Conservation (phyloP, 768 basidiomycete genomes). For the Saitozyma podzolica region DNA sequence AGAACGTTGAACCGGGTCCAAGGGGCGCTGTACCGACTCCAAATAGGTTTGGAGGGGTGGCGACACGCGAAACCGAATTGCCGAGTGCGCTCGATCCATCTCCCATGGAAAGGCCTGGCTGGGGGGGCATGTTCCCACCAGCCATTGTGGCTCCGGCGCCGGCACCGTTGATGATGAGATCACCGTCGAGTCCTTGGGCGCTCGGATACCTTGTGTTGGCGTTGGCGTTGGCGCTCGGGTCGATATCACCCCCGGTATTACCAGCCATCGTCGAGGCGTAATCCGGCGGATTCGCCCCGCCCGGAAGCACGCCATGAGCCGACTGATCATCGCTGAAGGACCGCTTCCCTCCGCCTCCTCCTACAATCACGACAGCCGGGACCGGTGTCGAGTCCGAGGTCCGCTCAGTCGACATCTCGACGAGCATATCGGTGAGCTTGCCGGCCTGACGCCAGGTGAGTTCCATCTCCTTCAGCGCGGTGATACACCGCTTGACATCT, state of each 20-base stretch:
- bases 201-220: too few relatives aligned
- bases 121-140: background rate
- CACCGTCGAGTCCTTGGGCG: too few relatives aligned
- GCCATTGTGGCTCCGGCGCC: background rate
- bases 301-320: background rate
- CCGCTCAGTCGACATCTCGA: conserved; percentile 28
- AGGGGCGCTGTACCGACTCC: background rate
- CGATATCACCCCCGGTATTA: background rate
- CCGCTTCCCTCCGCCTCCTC: too few relatives aligned
- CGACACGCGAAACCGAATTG: background rate
- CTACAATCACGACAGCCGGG: background rate
- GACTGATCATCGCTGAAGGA: background rate
- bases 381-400: conserved; percentile 2
- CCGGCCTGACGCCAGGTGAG: conserved; percentile 49
- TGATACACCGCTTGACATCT: conserved; percentile 64
- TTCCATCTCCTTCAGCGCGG: conserved; percentile 58
- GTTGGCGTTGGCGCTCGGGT: background rate
- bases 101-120: background rate
- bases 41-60: background rate
- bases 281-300: background rate
- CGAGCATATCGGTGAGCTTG: conserved; percentile 40
- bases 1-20: background rate
- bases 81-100: background rate
- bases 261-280: background rate
- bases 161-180: background rate